Base-by-base conservation (phyloP, 345 rosid species). In the Salix dunnii region DNA sequence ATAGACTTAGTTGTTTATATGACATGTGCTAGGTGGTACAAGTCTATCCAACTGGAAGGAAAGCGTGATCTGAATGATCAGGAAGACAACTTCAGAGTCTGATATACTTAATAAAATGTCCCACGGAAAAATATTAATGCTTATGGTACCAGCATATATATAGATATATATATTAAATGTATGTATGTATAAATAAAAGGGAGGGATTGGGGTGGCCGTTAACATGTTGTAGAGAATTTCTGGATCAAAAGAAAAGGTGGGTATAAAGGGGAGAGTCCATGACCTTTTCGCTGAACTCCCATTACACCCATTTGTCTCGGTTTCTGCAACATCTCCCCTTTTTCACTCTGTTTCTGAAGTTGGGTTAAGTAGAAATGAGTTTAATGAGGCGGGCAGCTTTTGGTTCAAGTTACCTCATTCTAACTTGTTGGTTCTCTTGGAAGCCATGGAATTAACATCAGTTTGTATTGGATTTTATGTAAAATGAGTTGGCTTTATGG, bases 11-110 rank as follows among this genome's bases (percentile, higher is more conserved):
- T 80, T 53, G 82, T 92, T 71, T 94, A 92, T 75, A 64, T 91
- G 30, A 85, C 79, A 27, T 91, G 96, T 84, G 99, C 99, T 61
- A 91, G 71, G 78, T 96, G 95, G 99, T 96, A 96, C 82, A 90
- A 89, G 82, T 68, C 82, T 62, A 96, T 94, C 71, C 80, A 91
- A 76, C 84, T 89, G 67, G 93, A 90, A 88, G 89, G 89, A 16
- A 91, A 85, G 77, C 81, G 74, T 58, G 90, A 79, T 43, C 77
- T 78, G 18, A 76, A 83, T 35, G 85, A 85, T 65, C 33, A 77
- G 28, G 68, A 76, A 62, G 86, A 85, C 33, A 74, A 82, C 82
- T 83, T 67, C 31, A 77, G 82, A 43, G 91, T 92, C 87, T 90
- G 84, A 90, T 71, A 53, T 72, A 25, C 20, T 27, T 5, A 55